Percentiles rank a stretch among this genome's conserved stretches.
phyloP scores from a whole-genome alignment of 2,329 filamentous ascomycete species.

The Penicillium capsulatum region DNA sequence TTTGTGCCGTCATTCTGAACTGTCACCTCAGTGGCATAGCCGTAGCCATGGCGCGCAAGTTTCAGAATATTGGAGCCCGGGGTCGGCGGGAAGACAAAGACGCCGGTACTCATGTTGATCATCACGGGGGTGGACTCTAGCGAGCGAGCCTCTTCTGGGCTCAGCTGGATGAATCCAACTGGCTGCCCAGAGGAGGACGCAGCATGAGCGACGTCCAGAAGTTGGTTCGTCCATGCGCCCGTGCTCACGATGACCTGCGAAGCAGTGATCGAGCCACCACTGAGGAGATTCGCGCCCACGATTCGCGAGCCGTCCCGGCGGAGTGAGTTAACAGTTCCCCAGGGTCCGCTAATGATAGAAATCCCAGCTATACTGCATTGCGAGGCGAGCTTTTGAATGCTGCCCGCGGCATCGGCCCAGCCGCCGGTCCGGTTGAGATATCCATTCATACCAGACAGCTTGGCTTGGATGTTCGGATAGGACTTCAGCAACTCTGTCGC shows the following conservation, averaged over 20 bases:
- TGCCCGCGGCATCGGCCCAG: slow-evolving; percentile 71
- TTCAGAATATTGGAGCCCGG: slow-evolving; percentile 53
- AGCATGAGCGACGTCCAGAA: slow-evolving; percentile 69
- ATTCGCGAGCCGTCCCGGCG: slow-evolving; percentile 30
- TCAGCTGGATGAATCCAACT: slow-evolving; percentile 69
- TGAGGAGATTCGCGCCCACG: slow-evolving; percentile 56
- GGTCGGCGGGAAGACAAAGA: slow-evolving; percentile 50
- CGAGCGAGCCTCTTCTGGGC: slow-evolving; percentile 59
- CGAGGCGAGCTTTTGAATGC: slow-evolving; percentile 35
- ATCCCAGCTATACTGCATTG: slow-evolving; percentile 34
- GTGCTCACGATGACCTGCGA: slow-evolving; percentile 74
- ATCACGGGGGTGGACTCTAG: slow-evolving; percentile 62
- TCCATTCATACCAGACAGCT: slow-evolving; percentile 64
- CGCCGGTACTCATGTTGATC: slow-evolving; percentile 41
- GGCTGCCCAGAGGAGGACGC: slow-evolving; percentile 74
- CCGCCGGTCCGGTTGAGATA: slow-evolving; percentile 63
- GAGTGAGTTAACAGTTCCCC: slow-evolving; percentile 27
- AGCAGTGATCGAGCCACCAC: slow-evolving; percentile 51
- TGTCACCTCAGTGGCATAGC: slow-evolving; percentile 47
- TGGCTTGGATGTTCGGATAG: slow-evolving; percentile 33
- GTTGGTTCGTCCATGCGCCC: slow-evolving; percentile 74
- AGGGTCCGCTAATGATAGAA: slow-evolving; percentile 43
- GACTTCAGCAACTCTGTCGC: slow-evolving; percentile 18
- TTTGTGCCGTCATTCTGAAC: slow-evolving; percentile 16
- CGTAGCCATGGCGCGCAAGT: slow-evolving; percentile 62